Base-by-base conservation (phyloP, 163 green algal genomes). In the Trebouxiophyceae sp. region DNA sequence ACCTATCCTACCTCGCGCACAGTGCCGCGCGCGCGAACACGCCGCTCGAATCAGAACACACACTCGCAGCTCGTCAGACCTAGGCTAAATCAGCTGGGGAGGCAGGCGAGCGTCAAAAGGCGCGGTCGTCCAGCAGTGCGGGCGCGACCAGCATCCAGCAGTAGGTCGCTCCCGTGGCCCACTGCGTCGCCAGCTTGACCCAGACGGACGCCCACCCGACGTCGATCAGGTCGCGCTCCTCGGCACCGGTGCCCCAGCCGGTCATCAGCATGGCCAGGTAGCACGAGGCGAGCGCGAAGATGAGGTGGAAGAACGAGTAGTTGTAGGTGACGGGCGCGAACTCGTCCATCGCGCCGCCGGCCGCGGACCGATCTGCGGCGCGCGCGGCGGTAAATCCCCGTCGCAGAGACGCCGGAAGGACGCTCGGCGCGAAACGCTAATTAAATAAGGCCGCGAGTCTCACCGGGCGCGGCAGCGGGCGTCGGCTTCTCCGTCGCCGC, bases 231-330 rank as follows among this genome's bases (percentile, higher is more conserved):
- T 96, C 89, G 71, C 84, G 78, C 30, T 82, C 84, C 73, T 89
- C 77, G 12, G 50, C 59, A 19, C 70, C 71, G 1, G 66, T 72
- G 70, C 77, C 72, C 73, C 74, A 80, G 72, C 68, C 89, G 2
- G 93, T 98, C 81, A 98, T 89, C 29, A 99, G 86, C 94, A 99
- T 99, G 28, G 87, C 89, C 28, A 96, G 87, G 81, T 98, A 99
- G 82, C 95, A 93, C 77, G 71, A 87, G 1, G 93, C 94, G 47
- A 97, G 79, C 2, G 91, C 90, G 75, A 99, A 98, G 47, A 99
- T 89, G 59, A 96, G 60, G 81, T 99, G 94, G 79, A 99, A 99
- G 83, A 97, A 97, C 28, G 68, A 71, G 83, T 98, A 98, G 80
- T 88, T 95, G 86, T 99, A 99, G 6, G 69, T 80, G 12, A 97